Evolutionary conservation across 495 filamentous ascomycete genomes (phyloP).

Genomic region (Penicillium crystallinum): DNA sequence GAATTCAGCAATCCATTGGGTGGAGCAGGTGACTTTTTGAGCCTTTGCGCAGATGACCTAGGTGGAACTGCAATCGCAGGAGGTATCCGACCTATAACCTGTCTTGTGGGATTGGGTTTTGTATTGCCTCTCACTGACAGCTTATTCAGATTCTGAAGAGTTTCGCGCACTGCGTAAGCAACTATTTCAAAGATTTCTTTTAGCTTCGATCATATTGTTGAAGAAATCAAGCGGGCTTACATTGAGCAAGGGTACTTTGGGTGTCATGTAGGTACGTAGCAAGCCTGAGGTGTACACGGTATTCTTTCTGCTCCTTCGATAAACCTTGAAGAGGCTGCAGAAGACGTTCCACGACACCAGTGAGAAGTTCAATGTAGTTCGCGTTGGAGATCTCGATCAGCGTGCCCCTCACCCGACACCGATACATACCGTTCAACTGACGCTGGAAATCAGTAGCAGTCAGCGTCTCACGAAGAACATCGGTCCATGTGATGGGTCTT

Average conservation of each 20-base stretch:
- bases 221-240: not conserved
- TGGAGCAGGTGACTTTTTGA: too few relatives aligned
- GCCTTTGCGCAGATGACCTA: not conserved
- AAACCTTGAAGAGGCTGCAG: not conserved
- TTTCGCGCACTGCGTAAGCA: not conserved
- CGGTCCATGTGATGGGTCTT: not conserved
- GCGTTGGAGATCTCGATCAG: not conserved
- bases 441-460: not conserved
- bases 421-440: not conserved
- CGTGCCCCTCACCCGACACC: not conserved
- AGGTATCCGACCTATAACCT: too few relatives aligned
- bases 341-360: not conserved
- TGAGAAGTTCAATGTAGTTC: not conserved
- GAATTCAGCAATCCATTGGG: too few relatives aligned
- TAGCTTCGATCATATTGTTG: not conserved
- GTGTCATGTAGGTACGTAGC: not conserved
- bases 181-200: not conserved
- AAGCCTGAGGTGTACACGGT: not conserved
- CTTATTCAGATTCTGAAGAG: too few relatives aligned
- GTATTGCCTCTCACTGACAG: too few relatives aligned
- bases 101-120: too few relatives aligned
- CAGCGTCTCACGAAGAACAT: not conserved
- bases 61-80: too few relatives aligned
- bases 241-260: not conserved
- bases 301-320: not conserved